phyloP scores from a whole-genome alignment of 1,284 basidiomycete genomes.

The Malassezia equina region DNA sequence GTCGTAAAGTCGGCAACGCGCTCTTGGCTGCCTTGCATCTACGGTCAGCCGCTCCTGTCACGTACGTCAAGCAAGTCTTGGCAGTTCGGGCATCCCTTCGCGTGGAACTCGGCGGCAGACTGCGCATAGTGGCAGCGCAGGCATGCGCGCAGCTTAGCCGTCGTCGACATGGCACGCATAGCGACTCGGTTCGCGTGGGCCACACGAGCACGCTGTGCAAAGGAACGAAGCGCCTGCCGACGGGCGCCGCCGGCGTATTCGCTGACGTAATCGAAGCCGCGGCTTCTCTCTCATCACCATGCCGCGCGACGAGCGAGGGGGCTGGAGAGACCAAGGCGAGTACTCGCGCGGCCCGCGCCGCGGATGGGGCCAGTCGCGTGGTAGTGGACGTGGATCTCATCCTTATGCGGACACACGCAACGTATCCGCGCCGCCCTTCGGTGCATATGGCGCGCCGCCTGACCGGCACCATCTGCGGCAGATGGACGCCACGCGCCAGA shows the following conservation, averaged over 20 bases:
- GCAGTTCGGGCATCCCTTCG: slow-evolving; percentile 87
- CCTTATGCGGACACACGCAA: slow-evolving; percentile 7
- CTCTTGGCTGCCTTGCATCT: slow-evolving; percentile 83
- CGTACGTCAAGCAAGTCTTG: slow-evolving; percentile 82
- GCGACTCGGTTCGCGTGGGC: not conserved
- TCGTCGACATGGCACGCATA: slow-evolving; percentile 21
- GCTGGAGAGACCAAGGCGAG: not conserved
- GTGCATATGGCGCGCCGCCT: not conserved
- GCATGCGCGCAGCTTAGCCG: slow-evolving; percentile 67
- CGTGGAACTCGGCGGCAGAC: slow-evolving; percentile 70
- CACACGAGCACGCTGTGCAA: not conserved
- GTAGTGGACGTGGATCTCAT: slow-evolving; percentile 1
- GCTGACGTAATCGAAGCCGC: not conserved
- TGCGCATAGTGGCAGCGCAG: slow-evolving; percentile 84
- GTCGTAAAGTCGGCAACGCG: slow-evolving; percentile 79
- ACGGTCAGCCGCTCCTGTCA: slow-evolving; percentile 6
- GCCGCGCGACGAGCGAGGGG: slow-evolving; percentile 4
- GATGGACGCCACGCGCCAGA: slow-evolving; percentile 23
- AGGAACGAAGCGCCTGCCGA: not conserved
- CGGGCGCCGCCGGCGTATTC: not conserved
- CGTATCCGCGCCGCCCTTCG: not conserved
- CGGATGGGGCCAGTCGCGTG: slow-evolving; percentile 4
- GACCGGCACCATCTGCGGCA: slow-evolving; percentile 20
- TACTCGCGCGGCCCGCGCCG: not conserved
- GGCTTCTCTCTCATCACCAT: not conserved